Percentiles rank a stretch among this genome's conserved stretches.
Conservation (phyloP, 129 eudicot species). For the Tagetes patula region DNA sequence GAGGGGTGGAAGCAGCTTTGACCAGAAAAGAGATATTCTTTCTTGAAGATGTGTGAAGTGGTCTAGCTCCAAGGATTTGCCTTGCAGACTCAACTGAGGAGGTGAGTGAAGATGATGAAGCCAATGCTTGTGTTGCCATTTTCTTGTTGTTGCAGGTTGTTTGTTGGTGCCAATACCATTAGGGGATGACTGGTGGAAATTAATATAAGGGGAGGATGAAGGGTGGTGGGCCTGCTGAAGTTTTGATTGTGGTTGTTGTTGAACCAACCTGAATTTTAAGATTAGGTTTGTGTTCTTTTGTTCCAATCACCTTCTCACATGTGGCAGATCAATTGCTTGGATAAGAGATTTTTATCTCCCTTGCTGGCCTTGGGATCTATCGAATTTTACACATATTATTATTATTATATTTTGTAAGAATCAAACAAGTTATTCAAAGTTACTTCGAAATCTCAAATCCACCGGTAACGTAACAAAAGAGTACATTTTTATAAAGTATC, state of each 20-base stretch:
- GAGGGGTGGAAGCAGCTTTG: slow-evolving; percentile 85
- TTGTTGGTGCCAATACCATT: slow-evolving; percentile 6
- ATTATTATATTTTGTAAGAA: neutral
- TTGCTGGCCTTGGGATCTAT: slow-evolving; percentile 15
- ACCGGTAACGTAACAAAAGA: no score
- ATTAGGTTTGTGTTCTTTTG: slow-evolving; percentile 56
- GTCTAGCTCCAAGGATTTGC: slow-evolving; percentile 60
- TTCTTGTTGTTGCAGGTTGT: slow-evolving; percentile 8
- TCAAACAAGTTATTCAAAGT: neutral
- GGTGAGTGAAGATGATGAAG: slow-evolving; percentile 83
- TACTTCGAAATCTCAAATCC: no score
- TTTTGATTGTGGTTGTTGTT: slow-evolving; percentile 55
- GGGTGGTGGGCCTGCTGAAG: slow-evolving; percentile 50
- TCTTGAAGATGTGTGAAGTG: slow-evolving; percentile 45
- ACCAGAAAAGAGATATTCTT: slow-evolving; percentile 67
- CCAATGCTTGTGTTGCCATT: slow-evolving; percentile 87
- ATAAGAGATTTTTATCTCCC: slow-evolving; percentile 53
- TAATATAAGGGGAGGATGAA: slow-evolving; percentile 36
- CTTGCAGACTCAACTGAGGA: slow-evolving; percentile 75
- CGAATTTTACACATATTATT: neutral
- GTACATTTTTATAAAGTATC: no score
- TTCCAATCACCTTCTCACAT: slow-evolving; percentile 57
- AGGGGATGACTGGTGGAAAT: slow-evolving; percentile 23
- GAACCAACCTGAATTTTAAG: slow-evolving; percentile 39
- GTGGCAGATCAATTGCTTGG: slow-evolving; percentile 52